Conservation (phyloP, 169 alveolate species). For the Eimeria praecox region DNA sequence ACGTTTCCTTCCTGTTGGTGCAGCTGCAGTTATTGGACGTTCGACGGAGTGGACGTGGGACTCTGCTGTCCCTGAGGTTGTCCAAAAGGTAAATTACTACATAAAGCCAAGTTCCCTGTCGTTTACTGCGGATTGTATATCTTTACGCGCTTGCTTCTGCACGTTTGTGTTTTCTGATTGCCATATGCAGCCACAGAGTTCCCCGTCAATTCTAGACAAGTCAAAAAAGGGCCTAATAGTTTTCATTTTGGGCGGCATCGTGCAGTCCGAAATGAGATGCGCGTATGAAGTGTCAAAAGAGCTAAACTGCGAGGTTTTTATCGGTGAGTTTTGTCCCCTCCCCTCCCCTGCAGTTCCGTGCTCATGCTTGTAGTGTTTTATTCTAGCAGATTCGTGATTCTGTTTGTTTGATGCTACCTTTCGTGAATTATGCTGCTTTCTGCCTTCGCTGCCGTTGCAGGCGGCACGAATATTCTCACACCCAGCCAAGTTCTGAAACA, state of each 20-base stretch:
- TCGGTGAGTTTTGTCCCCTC: slow-evolving; percentile 68
- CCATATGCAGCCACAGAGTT: slow-evolving; percentile 9
- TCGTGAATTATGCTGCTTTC: neutral
- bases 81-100: slow-evolving; percentile 27
- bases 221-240: slow-evolving; percentile 48
- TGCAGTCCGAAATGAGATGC: slow-evolving; percentile 81
- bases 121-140: neutral
- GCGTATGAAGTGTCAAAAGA: slow-evolving; percentile 83
- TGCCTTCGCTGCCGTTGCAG: neutral
- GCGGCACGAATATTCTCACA: slow-evolving; percentile 68
- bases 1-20: neutral
- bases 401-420: neutral
- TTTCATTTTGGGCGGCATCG: slow-evolving; percentile 82
- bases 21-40: slow-evolving; percentile 73
- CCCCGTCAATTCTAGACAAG: slow-evolving; percentile 9
- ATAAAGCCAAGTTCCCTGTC: neutral
- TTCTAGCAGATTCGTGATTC: neutral
- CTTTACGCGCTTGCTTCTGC: neutral
- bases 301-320: slow-evolving; percentile 68
- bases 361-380: neutral
- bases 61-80: slow-evolving; percentile 28
- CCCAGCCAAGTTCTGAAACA: slow-evolving; percentile 58
- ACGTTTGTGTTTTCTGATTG: neutral
- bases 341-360: neutral
- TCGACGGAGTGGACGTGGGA: slow-evolving; percentile 75